Evolutionary conservation across 2,329 filamentous ascomycete species (phyloP).

Genomic region (Dendrostoma leiphaemia): DNA sequence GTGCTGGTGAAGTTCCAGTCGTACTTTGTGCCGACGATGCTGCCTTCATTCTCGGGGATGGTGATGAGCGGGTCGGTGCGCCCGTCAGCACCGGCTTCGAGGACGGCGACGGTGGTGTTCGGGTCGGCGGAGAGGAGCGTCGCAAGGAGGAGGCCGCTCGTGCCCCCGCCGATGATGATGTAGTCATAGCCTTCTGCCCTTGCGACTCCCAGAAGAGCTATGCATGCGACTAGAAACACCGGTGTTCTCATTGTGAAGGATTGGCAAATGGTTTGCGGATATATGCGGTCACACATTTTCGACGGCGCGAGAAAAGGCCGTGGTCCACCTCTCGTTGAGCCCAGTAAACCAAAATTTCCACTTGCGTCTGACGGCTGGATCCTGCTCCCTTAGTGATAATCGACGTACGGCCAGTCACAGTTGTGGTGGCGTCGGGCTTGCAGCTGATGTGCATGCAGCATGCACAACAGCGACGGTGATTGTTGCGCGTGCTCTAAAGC

Average conservation of each 20-base stretch:
- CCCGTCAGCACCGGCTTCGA: constrained; percentile 38
- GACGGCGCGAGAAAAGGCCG: too few species aligned
- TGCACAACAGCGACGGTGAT: not conserved
- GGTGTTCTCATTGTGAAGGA: too few species aligned
- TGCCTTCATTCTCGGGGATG: constrained; percentile 36
- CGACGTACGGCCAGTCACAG: not conserved
- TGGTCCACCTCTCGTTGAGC: too few species aligned
- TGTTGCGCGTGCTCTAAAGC: too few species aligned
- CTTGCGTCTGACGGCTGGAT: too few species aligned
- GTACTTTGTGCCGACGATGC: constrained; percentile 32
- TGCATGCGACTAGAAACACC: too few species aligned
- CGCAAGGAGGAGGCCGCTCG: constrained; percentile 51
- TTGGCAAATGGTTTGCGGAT: too few species aligned
- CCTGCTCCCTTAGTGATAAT: too few species aligned
- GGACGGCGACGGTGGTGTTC: constrained; percentile 38
- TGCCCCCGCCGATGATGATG: constrained; percentile 52
- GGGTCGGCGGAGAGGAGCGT: constrained; percentile 44
- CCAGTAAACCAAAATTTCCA: too few species aligned
- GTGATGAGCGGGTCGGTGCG: constrained; percentile 27
- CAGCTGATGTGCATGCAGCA: not conserved
- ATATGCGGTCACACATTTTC: too few species aligned
- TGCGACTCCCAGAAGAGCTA: not conserved
- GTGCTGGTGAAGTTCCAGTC: constrained; percentile 43
- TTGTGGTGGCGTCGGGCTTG: too few species aligned
- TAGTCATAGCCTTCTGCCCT: not conserved